phyloP scores from a whole-genome alignment of 495 filamentous ascomycete species.

The Hyphodiscus hymeniophilus region DNA sequence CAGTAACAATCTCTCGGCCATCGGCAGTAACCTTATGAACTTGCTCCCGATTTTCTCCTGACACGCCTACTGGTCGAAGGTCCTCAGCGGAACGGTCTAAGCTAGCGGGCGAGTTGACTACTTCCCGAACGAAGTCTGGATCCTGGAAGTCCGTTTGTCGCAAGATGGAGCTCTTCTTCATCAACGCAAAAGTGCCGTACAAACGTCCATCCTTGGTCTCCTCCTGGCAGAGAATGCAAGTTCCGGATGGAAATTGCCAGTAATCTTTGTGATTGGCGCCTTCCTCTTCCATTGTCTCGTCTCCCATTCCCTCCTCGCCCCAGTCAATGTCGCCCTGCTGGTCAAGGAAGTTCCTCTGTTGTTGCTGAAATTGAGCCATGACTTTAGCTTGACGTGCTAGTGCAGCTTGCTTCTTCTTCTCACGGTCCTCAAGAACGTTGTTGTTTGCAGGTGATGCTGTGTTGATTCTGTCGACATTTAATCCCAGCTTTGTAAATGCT shows the following conservation, averaged over 20 bases:
- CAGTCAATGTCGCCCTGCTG: constrained; percentile 80
- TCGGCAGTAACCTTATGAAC: constrained; percentile 67
- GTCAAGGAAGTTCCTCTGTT: constrained; percentile 88
- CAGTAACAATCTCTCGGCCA: constrained; percentile 59
- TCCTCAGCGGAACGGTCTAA: constrained; percentile 76
- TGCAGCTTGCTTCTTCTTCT: constrained; percentile 82
- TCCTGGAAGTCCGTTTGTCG: constrained; percentile 78
- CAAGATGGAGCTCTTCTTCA: constrained; percentile 80
- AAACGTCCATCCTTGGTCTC: constrained; percentile 83
- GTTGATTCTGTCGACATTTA: constrained; percentile 43
- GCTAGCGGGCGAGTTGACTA: constrained; percentile 62
- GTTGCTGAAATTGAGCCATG: constrained; percentile 95
- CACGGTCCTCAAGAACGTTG: constrained; percentile 60
- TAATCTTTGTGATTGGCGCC: constrained; percentile 53
- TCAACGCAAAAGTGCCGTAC: constrained; percentile 84
- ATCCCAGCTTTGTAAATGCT: constrained; percentile 42
- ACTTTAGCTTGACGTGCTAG: constrained; percentile 81
- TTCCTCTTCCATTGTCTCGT: constrained; percentile 60
- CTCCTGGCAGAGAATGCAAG: constrained; percentile 94
- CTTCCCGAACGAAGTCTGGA: constrained; percentile 77
- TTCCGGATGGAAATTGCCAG: constrained; percentile 91
- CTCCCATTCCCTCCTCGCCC: constrained; percentile 59
- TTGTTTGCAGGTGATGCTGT: constrained; percentile 44
- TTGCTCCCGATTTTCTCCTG: constrained; percentile 70
- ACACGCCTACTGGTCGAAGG: constrained; percentile 82